Base-by-base conservation (phyloP, 73 alveolate species). In the Paramecium sexaurelia region DNA sequence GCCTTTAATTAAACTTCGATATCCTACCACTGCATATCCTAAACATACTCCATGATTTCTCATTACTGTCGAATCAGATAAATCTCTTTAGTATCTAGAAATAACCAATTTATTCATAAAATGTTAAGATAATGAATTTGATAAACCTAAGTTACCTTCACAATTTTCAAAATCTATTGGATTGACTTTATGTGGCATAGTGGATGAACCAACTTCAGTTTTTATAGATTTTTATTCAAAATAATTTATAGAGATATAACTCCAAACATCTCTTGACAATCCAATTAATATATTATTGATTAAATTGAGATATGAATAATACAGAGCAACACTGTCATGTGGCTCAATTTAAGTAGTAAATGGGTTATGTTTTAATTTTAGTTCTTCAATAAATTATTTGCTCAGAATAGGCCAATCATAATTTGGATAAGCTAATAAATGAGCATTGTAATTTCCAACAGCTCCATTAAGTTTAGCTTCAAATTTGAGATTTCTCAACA, bases 381-480 rank as follows among this genome's bases (percentile, higher is more conserved):
- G 94, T 56, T 73, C 94, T 40, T 95, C 98, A 5, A 97, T 96
- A 84, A 97, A 95, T 43, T 41, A 71, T 91, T 95, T 24, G 15
- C 98, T 84, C 26, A 96, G 47, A 19, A 84, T 40, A 11, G 93
- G 92, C 98, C 99, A 97, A 56, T 97, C 97, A 27, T 85, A 40
- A 55, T 93, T 97, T 10, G 99, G 98, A 75, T 95, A 97, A 41
- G 99, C 98, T 32, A 93, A 94, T 20, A 69, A 27, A 88, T 97
- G 99, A 7, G 98, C 99, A 89, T 97, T 97, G 85, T 95, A 90
- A 90, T 97, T 97, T 11, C 99, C 99, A 29, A 96, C 98, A 4
- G 99, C 99, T 11, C 99, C 99, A 87, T 97, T 97, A 68, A 96
- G 93, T 92, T 97, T 97, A n/a, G 98, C 99, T 27, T 92, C 87